A percentile compares a stretch with the other conserved stretches of the same genome.
These are phyloP conservation scores for Leccinum olivaceopallidum DNA, from an alignment of 768 basidiomycete genomes.

Conservation along the genomic window DNA sequence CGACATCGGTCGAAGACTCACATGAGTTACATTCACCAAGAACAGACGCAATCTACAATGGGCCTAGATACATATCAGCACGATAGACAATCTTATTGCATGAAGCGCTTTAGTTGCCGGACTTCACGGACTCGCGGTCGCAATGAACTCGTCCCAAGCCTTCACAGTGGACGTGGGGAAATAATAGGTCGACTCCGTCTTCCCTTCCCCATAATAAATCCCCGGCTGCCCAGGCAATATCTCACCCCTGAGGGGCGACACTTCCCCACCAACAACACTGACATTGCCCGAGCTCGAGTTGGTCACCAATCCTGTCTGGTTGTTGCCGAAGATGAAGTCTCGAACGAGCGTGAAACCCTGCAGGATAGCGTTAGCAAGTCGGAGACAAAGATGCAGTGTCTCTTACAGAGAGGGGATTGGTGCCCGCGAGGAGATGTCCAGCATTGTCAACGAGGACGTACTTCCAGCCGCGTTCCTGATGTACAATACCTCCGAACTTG, in stretches of 20 bases:
- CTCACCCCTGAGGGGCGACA: slow-evolving; percentile 43
- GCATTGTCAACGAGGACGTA: slow-evolving; percentile 40
- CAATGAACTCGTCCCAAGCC: slow-evolving; percentile 58
- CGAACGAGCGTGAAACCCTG: slow-evolving; percentile 62
- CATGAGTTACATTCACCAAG: too few relatives aligned
- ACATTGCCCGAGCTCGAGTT: slow-evolving; percentile 24
- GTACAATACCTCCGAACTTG: slow-evolving; percentile 63
- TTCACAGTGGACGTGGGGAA: slow-evolving; percentile 56
- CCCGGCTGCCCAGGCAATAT: slow-evolving; percentile 53
- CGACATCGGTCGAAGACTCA: too few relatives aligned
- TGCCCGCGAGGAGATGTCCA: slow-evolving; percentile 38
- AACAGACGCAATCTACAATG: too few relatives aligned
- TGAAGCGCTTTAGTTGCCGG: too few relatives aligned
- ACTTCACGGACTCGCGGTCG: not conserved
- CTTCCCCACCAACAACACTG: slow-evolving; percentile 49
- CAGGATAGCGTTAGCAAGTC: not conserved
- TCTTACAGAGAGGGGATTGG: slow-evolving; percentile 44
- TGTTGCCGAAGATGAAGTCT: slow-evolving; percentile 69
- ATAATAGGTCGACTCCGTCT: slow-evolving; percentile 50
- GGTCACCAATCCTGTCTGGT: slow-evolving; percentile 50
- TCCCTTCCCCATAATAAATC: slow-evolving; percentile 52
- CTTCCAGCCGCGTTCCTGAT: slow-evolving; percentile 68
- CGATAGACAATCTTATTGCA: too few relatives aligned
- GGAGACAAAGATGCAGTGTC: slow-evolving; percentile 1
- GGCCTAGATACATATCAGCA: too few relatives aligned